Evolutionary conservation across 1,284 basidiomycete species (phyloP), one percentile per base, ranked within the genome.

Genomic region (Cryptococcus sp.): DNA sequence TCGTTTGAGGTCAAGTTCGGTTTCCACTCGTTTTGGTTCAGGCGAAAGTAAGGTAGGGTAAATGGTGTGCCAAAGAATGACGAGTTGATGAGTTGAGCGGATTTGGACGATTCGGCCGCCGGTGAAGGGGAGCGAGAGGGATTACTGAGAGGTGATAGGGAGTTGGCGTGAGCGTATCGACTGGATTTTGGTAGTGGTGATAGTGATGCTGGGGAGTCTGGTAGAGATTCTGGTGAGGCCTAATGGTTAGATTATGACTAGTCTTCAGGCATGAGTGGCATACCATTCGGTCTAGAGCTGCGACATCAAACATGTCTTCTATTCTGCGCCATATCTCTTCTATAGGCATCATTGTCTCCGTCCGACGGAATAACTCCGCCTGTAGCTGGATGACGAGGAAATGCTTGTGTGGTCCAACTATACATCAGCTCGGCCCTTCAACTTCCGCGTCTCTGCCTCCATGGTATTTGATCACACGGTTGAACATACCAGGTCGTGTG

Each of bases 281-380:
- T 76, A 85, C 86, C 66, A 86, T 82, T 48, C 77, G 79, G 67
- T 92, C 88, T 53, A 92, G 69, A 5, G 81, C 81, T 45, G 90
- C 87, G 44, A 91, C 76, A 68, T 91, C 82, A 61, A 88, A 92
- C 62, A 84, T 84, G 10, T 70, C 77, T 49, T 77, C 78, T 43
- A 92, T 74, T 67, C 90, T 88, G 46, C 77, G 73, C 88, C 88
- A 91, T 22, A 92, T 79, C 36, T 80, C 81, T 18, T 83, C 80
- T 3, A 84, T 70, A 22, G 81, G 72, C 31, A 91, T 53, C 64
- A 56, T 62, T 3, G 60, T 36, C 4, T 63, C 60, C 9, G 68
- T 69, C 21, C 68, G 57, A 19, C 55, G 47, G 39, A 67, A 61
- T 34, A 73, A 57, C 42, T 60, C 59, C 7, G 51, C 45, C 48